These are phyloP conservation scores for Trichomonascaceae sp. DNA, from an alignment of 1,139 yeast genomes.

Conservation along the genomic window DNA sequence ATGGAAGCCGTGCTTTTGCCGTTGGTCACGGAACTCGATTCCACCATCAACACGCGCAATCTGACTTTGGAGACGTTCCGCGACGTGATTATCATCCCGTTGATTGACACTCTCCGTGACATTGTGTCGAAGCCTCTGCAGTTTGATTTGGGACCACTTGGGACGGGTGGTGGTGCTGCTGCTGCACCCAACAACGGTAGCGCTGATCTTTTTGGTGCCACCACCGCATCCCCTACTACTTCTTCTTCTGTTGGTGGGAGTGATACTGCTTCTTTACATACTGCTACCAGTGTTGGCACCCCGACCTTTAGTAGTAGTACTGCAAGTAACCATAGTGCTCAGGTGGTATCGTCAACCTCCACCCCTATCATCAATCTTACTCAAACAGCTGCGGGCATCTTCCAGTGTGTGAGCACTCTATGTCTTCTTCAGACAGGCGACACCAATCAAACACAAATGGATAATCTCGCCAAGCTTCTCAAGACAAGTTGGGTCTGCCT, in stretches of 20 bases:
- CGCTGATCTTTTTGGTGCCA: too few relatives aligned
- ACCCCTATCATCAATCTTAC: slow-evolving; percentile 9
- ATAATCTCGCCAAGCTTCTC: slow-evolving; percentile 26
- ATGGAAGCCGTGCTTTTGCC: slow-evolving; percentile 50
- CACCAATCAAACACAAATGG: slow-evolving; percentile 39
- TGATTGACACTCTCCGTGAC: slow-evolving; percentile 34
- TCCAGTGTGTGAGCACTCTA: slow-evolving; percentile 46
- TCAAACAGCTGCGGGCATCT: slow-evolving; percentile 28
- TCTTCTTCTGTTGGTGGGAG: too few relatives aligned
- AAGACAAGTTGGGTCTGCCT: slow-evolving; percentile 19
- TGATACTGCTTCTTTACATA: too few relatives aligned
- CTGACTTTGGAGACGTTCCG: slow-evolving; percentile 24
- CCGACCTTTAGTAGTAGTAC: neutral
- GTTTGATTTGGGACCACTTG: too few relatives aligned
- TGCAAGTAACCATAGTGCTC: too few relatives aligned
- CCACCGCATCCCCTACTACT: too few relatives aligned
- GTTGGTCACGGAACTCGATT: slow-evolving; percentile 22
- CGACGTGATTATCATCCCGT: slow-evolving; percentile 25
- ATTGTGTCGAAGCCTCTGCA: slow-evolving; percentile 17
- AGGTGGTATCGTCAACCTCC: too few relatives aligned
- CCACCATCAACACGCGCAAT: slow-evolving; percentile 21
- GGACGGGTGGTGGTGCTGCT: too few relatives aligned
- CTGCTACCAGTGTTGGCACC: too few relatives aligned
- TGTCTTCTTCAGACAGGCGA: slow-evolving; percentile 39
- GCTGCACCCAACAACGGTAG: too few relatives aligned